Evolutionary conservation across 225 moss, liverwort and hornwort species (phyloP).

Genomic region (Straminergon stramineum): DNA sequence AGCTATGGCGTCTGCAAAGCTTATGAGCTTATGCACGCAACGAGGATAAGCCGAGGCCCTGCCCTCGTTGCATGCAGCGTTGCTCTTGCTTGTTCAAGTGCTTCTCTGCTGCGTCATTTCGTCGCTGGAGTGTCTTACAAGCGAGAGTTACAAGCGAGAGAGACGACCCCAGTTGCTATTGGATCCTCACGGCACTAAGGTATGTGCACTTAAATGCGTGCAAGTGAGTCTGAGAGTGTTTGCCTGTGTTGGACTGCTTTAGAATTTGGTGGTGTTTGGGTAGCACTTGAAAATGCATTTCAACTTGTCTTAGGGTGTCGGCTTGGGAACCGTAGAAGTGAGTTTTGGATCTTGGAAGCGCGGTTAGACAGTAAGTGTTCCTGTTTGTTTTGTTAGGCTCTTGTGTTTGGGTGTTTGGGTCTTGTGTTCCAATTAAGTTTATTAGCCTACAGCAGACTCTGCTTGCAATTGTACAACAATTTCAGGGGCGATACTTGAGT

Average conservation of each 20-base stretch:
- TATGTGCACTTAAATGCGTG: background rate
- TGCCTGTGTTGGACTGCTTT: background rate
- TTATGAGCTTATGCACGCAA: no score
- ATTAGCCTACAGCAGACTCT: background rate
- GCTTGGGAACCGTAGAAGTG: background rate
- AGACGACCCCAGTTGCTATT: background rate
- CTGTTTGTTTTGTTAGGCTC: background rate
- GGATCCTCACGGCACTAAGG: background rate
- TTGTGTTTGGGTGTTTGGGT: background rate
- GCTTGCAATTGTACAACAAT: no score
- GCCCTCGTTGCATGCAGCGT: no score
- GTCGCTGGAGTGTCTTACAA: background rate
- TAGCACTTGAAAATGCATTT: background rate
- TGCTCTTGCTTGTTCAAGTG: no score
- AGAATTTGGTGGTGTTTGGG: background rate
- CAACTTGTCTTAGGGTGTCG: background rate
- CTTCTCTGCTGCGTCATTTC: background rate
- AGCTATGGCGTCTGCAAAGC: no score
- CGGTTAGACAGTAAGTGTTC: no score
- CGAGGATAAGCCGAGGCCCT: no score
- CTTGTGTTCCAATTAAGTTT: background rate
- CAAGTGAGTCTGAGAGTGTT: background rate
- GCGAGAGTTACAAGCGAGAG: no score
- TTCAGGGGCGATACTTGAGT: no score
- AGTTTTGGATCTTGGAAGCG: background rate